Conservation (phyloP, 2,329 filamentous ascomycete species). For the Aspergillus ustus region DNA sequence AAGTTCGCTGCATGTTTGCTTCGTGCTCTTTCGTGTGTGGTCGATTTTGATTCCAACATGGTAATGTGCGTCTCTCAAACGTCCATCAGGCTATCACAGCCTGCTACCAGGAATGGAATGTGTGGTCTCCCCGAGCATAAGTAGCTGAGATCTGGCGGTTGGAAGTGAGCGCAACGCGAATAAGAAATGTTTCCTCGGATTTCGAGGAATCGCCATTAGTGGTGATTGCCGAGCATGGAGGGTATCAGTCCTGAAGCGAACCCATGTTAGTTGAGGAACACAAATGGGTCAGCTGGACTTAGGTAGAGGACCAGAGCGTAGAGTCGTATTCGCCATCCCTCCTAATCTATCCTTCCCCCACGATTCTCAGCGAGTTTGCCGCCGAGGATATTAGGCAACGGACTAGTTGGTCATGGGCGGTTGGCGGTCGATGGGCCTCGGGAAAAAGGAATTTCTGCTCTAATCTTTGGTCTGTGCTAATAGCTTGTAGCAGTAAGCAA, state of each 20-base stretch:
- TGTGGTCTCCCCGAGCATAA: background rate
- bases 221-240: background rate
- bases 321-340: background rate
- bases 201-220: background rate
- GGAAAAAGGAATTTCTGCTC: background rate
- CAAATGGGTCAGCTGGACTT: background rate
- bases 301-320: background rate
- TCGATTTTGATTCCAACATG: background rate
- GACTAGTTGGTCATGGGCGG: background rate
- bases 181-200: background rate
- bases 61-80: background rate
- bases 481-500: background rate
- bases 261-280: background rate
- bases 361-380: background rate
- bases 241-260: background rate
- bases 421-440: background rate
- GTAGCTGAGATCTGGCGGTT: background rate
- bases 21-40: background rate
- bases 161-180: background rate
- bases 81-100: background rate
- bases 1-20: background rate
- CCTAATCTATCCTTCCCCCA: background rate
- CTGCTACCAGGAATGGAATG: no score
- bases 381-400: background rate
- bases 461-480: background rate